Evolutionary conservation across 2,329 filamentous ascomycete species (phyloP), one percentile per base, ranked within the genome.

Genomic region (Sporothrix globosa): DNA sequence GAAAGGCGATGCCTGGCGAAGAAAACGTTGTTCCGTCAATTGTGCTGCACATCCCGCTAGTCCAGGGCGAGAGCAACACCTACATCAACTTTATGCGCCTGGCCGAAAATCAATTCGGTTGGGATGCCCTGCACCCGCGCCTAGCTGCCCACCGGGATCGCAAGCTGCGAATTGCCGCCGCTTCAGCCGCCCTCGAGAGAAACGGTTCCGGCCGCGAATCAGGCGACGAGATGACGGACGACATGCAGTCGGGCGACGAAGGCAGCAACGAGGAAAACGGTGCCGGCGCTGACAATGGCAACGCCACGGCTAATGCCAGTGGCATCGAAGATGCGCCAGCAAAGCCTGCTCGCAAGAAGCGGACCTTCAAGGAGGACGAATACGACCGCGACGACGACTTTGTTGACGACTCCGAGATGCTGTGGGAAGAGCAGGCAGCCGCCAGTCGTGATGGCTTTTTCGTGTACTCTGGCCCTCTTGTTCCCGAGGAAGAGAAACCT

Each of bases 371-470:
- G 78, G 88, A 93, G 78, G 91, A 96, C 80, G 90, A 94, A 76
- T 94, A 94, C 76, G 92, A 95, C 77, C 90, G 91, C 76, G 90
- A 92, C 63, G 92, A 94, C 76, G 91, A 91, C 68, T 95, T 95
- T 80, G 88, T 95, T 70, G 96, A 99, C 76, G 96, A 99, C 78
- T 96, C 93, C 1, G 96, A 99, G 79, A 80, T 97, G 77, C 85
- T 96, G 0, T 98, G 95, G 95, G 93, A 98, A 80, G 93, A 97
- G 77, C 92, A 97, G 78, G 95, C 95, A 7, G 93, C 95, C 4
- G 94, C 96, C 61, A 95, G 92, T 74, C 92, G 95, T 75, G 96
- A 98, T 78, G 96, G 96, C 0, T 99, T 98, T 83, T 99, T 98
- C 78, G 96, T 99, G 1, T 99, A 97, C 80, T 96, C 92, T 72